phyloP scores from a whole-genome alignment of 1,284 basidiomycete genomes.

The Thelephora terrestris region DNA sequence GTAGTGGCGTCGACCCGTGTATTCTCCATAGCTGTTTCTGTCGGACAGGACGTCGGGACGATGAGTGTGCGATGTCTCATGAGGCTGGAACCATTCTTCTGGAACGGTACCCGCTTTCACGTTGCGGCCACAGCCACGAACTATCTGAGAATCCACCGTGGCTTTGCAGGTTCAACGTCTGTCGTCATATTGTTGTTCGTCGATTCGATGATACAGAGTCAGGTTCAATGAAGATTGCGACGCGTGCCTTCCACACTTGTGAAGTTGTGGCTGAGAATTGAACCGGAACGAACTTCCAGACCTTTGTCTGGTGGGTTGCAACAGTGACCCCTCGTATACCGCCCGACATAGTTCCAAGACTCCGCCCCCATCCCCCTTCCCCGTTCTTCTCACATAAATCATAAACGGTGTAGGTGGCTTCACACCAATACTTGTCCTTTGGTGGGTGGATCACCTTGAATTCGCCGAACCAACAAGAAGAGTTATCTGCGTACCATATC shows the following conservation, averaged over 20 bases:
- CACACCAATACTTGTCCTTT: slow-evolving; percentile 20
- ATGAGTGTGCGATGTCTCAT: no score
- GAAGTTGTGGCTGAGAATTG: background rate
- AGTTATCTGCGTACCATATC: slow-evolving; percentile 18
- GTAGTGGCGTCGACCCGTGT: no score
- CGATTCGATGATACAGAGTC: no score
- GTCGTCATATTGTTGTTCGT: no score
- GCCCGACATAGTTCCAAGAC: slow-evolving; percentile 20
- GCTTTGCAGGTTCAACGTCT: no score
- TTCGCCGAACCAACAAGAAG: background rate
- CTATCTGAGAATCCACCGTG: no score
- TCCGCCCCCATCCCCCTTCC: slow-evolving; percentile 24
- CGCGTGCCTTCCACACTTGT: background rate
- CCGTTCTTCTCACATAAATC: slow-evolving; percentile 29
- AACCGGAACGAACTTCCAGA: slow-evolving; percentile 20
- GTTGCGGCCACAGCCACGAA: no score
- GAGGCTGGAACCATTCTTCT: no score
- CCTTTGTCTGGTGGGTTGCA: slow-evolving; percentile 21
- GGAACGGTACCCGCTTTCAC: no score
- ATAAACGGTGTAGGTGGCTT: slow-evolving; percentile 21
- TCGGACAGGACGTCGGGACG: no score
- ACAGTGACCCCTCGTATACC: slow-evolving; percentile 17
- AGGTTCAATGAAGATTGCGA: no score
- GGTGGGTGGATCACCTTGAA: background rate
- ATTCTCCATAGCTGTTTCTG: no score